phyloP scores from a whole-genome alignment of 805 yeast genomes.

The Ogataea nakhonphanomensis region DNA sequence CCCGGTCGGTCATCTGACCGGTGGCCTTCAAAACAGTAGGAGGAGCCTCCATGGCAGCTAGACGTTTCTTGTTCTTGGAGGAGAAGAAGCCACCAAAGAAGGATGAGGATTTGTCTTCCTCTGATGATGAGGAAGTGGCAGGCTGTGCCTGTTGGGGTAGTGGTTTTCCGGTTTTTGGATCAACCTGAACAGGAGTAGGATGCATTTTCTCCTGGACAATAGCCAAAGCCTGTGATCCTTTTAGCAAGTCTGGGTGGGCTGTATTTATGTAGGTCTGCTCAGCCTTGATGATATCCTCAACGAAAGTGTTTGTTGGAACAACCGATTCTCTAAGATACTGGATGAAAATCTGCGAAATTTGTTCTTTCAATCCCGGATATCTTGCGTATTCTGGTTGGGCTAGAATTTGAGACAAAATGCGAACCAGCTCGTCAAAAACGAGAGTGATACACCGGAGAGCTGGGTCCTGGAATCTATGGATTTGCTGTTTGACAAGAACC shows the following conservation, averaged over 20 bases:
- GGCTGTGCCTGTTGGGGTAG: conserved; percentile 40
- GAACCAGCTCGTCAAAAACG: conserved; percentile 90
- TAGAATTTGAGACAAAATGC: conserved; percentile 82
- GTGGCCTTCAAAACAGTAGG: conserved; percentile 92
- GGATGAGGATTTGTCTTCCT: conserved; percentile 60
- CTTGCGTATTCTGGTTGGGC: conserved; percentile 79
- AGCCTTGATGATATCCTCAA: conserved; percentile 73
- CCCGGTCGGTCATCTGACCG: conserved; percentile 91
- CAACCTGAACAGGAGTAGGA: conserved; percentile 75
- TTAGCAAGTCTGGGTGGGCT: conserved; percentile 93
- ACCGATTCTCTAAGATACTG: conserved; percentile 75
- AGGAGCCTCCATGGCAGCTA: conserved; percentile 96
- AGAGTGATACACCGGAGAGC: conserved; percentile 81
- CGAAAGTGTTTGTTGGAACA: conserved; percentile 82
- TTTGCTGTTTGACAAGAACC: conserved; percentile 90
- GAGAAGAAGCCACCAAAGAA: conserved; percentile 96
- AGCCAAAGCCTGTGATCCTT: conserved; percentile 93
- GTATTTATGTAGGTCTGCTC: conserved; percentile 96
- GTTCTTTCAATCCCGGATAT: conserved; percentile 88
- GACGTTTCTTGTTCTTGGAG: conserved; percentile 86
- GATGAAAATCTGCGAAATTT: conserved; percentile 74
- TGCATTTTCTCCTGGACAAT: conserved; percentile 86
- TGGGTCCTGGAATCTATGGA: conserved; percentile 92
- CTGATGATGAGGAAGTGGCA: conserved; percentile 28
- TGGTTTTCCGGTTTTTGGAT: conserved; percentile 88